Evolutionary conservation across 306 rosid genomes (phyloP).

Genomic region (Sicyos baderoa): DNA sequence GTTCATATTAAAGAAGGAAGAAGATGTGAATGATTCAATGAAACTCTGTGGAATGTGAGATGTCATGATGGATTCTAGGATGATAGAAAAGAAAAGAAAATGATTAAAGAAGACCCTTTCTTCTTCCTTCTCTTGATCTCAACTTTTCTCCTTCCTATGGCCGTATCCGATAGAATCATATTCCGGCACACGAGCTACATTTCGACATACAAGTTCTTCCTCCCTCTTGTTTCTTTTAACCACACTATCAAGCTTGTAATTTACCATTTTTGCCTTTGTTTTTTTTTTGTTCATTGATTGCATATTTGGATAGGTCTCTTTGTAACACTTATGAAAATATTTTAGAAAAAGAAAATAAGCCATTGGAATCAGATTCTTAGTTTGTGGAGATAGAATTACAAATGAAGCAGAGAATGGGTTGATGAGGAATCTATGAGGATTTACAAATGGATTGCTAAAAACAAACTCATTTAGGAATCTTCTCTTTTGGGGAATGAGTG

Average conservation of each 20-base stretch:
- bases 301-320: too few relatives aligned
- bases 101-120: too few relatives aligned
- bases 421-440: neutral
- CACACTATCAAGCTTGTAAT: too few relatives aligned
- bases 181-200: too few relatives aligned
- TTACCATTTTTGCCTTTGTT: too few relatives aligned
- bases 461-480: neutral
- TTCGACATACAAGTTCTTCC: too few relatives aligned
- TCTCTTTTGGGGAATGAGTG: neutral
- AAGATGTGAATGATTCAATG: constrained; percentile 23
- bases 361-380: constrained; percentile 51
- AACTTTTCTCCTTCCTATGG: too few relatives aligned
- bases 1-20: constrained; percentile 27
- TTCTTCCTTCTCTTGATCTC: too few relatives aligned
- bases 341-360: neutral
- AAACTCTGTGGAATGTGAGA: constrained; percentile 1
- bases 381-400: constrained; percentile 26
- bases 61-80: constrained; percentile 20
- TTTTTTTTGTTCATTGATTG: too few relatives aligned
- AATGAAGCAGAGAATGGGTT: neutral
- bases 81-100: constrained; percentile 26
- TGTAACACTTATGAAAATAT: neutral
- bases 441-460: neutral
- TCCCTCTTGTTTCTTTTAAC: too few relatives aligned
- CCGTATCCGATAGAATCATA: too few relatives aligned